Base-by-base conservation (phyloP, 306 rosid species). In the Cucurbita argyrosperma region DNA sequence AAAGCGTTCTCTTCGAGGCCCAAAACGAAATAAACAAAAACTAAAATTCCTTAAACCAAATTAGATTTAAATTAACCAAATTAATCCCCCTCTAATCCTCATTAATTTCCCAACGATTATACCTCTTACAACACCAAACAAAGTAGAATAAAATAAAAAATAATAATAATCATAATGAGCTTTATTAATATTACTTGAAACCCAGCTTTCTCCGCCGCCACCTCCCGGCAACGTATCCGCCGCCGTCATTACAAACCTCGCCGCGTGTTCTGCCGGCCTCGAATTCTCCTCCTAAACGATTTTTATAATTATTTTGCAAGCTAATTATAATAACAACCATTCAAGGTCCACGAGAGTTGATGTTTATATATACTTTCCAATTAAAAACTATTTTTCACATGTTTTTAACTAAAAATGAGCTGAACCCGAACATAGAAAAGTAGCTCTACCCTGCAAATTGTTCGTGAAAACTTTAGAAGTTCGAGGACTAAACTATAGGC, bases 81-180 rank as follows among this genome's bases (percentile, higher is more conserved):
- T 45, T 3, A 12, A 49, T 13, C 16, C 53, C 5, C 53, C 26
- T 10, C 16, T 26, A 58, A 26, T 58, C 64, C 64, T 58, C 53
- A 49, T 5, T 49, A 49, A 11, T 49, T 6, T 13, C 3, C 5
- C 45, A 3, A 12, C 19, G 19, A 23, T 42, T 42, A 12, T 60
- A 37, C 0, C 45, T 60, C 42, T 35, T 60, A 7, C 67, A 11
- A 60, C 67, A 60, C 16, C 6, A 43, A 60, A 60, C 45, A 35
- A 60, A 60, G 43, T 60, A 60, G 8, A 60, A 6, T 0, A 60
- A 35, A 60, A 35, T 15, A 60, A 18, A n/a, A 13, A 35, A 35
- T 4, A 60, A 11, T 75, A 75, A n/a, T 75, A 75, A 10, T 75
- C 78, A 30, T 60, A 75, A 26, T 49, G 78, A 16, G 50, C 78